These are phyloP conservation scores for Rhodomyrtus psidioides DNA, from an alignment of 441 rosid genomes.

Conservation along the genomic window DNA sequence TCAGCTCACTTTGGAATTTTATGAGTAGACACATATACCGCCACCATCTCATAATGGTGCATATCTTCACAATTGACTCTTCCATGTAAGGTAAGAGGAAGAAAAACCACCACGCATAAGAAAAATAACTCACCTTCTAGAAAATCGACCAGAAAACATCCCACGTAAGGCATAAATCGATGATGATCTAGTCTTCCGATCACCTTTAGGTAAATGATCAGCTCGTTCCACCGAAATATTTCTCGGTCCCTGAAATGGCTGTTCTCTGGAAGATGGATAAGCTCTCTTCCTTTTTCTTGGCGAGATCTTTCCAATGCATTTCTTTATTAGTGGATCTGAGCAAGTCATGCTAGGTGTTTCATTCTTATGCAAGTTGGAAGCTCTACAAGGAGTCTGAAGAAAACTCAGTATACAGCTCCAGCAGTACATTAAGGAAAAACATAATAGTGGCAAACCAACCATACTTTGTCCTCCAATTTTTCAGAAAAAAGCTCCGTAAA, in stretches of 20 bases:
- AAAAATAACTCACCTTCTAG: slow-evolving; percentile 32
- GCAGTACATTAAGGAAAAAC: background rate
- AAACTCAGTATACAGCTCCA: slow-evolving; percentile 13
- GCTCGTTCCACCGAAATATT: slow-evolving; percentile 16
- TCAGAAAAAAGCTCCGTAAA: slow-evolving; percentile 33
- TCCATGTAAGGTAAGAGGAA: background rate
- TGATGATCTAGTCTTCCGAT: slow-evolving; percentile 20
- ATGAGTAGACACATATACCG: background rate
- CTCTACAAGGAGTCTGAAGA: slow-evolving; percentile 31
- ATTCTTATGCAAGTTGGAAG: slow-evolving; percentile 26
- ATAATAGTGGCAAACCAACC: slow-evolving; percentile 14
- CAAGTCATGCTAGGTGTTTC: slow-evolving; percentile 28
- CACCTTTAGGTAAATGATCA: slow-evolving; percentile 6
- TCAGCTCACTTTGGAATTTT: background rate
- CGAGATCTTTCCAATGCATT: slow-evolving; percentile 16
- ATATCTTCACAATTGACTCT: background rate
- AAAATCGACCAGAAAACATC: background rate
- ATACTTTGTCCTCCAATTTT: slow-evolving; percentile 47
- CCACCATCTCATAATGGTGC: background rate
- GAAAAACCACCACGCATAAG: background rate
- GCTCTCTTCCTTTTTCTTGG: slow-evolving; percentile 12
- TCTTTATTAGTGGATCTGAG: slow-evolving; percentile 19
- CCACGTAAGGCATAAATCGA: slow-evolving; percentile 16
- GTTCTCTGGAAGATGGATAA: slow-evolving; percentile 25
- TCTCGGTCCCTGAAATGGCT: slow-evolving; percentile 15